Evolutionary conservation across 2,329 filamentous ascomycete species (phyloP).

Genomic region (Fusarium marasasianum): DNA sequence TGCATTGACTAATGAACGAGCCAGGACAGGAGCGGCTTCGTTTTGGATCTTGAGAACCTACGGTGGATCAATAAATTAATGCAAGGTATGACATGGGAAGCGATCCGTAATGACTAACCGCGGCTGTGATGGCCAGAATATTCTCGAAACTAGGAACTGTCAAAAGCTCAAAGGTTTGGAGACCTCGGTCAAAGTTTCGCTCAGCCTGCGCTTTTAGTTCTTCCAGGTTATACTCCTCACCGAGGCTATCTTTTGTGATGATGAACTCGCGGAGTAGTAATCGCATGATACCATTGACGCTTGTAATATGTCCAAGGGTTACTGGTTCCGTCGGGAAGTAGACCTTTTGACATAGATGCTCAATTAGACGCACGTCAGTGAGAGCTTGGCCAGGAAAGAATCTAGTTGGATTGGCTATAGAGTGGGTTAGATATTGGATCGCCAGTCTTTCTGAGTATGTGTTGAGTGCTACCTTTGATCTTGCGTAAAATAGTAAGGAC

Average conservation of each 20-base stretch:
- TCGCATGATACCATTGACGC: slow-evolving; percentile 25
- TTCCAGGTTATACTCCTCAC: slow-evolving; percentile 16
- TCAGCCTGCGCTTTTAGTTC: slow-evolving; percentile 10
- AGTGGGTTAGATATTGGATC: background rate
- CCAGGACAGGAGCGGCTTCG: slow-evolving; percentile 13
- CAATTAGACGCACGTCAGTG: slow-evolving; percentile 13
- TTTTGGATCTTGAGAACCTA: slow-evolving; percentile 29
- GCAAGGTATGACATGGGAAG: accelerated
- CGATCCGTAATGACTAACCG: background rate
- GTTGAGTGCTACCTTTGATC: slow-evolving; percentile 6
- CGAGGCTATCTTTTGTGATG: slow-evolving; percentile 10
- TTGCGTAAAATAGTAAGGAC: slow-evolving; percentile 16
- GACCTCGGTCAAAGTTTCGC: slow-evolving; percentile 22
- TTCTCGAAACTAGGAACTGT: slow-evolving; percentile 33
- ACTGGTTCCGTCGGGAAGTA: slow-evolving; percentile 34
- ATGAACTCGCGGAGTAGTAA: slow-evolving; percentile 17
- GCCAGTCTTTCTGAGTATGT: no score
- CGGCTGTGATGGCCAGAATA: slow-evolving; percentile 16
- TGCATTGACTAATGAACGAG: slow-evolving; percentile 14
- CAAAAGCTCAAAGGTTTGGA: slow-evolving; percentile 30
- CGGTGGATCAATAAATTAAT: accelerated
- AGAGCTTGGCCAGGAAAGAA: slow-evolving; percentile 25
- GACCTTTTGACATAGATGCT: slow-evolving; percentile 26
- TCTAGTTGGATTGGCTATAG: background rate
- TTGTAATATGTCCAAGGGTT: slow-evolving; percentile 19